These are phyloP conservation scores for Clathrospora elynae DNA, from an alignment of 2,329 filamentous ascomycete species.

Conservation along the genomic window DNA sequence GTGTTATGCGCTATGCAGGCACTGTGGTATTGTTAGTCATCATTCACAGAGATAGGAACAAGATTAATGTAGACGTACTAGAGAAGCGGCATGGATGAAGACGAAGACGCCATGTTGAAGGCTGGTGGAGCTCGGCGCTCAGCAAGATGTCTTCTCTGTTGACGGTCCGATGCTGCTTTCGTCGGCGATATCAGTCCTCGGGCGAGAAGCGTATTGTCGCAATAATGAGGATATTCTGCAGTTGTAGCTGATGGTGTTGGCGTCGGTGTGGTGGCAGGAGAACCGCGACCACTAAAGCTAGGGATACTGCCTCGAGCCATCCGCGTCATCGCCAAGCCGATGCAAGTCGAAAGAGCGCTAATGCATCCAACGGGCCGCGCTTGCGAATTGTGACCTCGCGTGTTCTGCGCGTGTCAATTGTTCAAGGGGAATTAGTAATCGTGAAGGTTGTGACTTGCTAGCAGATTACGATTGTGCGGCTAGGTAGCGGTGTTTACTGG, in stretches of 20 bases:
- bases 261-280: slow-evolving; percentile 15
- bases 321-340: slow-evolving; percentile 34
- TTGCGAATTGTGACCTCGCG: slow-evolving; percentile 7
- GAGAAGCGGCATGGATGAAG: slow-evolving; percentile 47
- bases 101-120: slow-evolving; percentile 48
- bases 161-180: slow-evolving; percentile 1
- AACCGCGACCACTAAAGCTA: slow-evolving; percentile 27
- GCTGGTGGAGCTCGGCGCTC: slow-evolving; percentile 6
- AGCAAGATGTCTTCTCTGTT: slow-evolving; percentile 2
- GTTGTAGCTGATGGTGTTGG: slow-evolving; percentile 2
- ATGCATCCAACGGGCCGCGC: slow-evolving; percentile 14
- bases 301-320: slow-evolving; percentile 28
- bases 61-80: slow-evolving; percentile 36
- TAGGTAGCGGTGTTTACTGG: no score
- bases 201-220: slow-evolving; percentile 8
- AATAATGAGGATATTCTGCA: slow-evolving; percentile 5
- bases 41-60: neutral
- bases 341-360: slow-evolving; percentile 13
- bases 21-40: slow-evolving; percentile 55
- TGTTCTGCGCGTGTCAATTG: neutral
- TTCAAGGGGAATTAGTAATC: neutral
- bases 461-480: no score
- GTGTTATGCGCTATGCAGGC: slow-evolving; percentile 92
- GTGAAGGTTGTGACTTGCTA: no score
- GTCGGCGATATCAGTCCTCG: slow-evolving; percentile 13